Percentiles rank a stretch among this genome's conserved stretches.
Conservation (phyloP, 2,329 filamentous ascomycete species). For the Aspergillus awamori region DNA sequence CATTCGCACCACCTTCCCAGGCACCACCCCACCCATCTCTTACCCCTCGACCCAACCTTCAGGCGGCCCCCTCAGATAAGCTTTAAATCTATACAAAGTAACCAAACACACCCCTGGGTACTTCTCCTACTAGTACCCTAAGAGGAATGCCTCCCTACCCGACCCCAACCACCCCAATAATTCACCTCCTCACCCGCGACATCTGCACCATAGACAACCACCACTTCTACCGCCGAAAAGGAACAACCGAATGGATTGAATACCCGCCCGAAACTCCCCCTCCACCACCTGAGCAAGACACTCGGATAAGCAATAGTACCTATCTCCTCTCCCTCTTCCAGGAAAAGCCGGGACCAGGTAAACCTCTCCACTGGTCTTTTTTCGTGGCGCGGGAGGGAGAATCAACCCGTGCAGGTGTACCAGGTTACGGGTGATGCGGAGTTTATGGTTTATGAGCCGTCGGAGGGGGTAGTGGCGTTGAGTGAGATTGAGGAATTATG, state of each 20-base stretch:
- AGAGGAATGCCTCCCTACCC: not conserved
- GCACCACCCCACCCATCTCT: too few relatives aligned
- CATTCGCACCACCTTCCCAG: too few relatives aligned
- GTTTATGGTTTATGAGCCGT: conserved; percentile 27
- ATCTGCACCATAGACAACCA: not conserved
- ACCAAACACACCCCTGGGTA: too few relatives aligned
- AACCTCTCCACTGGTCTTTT: conserved; percentile 29
- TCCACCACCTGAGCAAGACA: not conserved
- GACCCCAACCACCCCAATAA: not conserved
- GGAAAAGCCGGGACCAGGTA: conserved; percentile 21
- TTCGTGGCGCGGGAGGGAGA: conserved; percentile 32
- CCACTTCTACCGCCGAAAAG: not conserved
- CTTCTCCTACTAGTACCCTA: too few relatives aligned
- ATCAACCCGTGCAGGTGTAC: conserved; percentile 26
- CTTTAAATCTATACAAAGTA: too few relatives aligned
- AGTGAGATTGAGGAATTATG: conserved; percentile 11
- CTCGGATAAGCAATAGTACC: not conserved
- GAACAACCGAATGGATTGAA: not conserved
- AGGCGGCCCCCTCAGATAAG: too few relatives aligned
- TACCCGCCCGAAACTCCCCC: not conserved
- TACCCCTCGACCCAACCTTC: too few relatives aligned
- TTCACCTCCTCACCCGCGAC: not conserved
- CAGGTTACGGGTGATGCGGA: conserved; percentile 32
- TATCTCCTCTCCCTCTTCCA: conserved; percentile 24
- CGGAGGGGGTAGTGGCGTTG: conserved; percentile 13